Conservation (phyloP, 352 stramenopile species). For the Blastocystis hominis region DNA sequence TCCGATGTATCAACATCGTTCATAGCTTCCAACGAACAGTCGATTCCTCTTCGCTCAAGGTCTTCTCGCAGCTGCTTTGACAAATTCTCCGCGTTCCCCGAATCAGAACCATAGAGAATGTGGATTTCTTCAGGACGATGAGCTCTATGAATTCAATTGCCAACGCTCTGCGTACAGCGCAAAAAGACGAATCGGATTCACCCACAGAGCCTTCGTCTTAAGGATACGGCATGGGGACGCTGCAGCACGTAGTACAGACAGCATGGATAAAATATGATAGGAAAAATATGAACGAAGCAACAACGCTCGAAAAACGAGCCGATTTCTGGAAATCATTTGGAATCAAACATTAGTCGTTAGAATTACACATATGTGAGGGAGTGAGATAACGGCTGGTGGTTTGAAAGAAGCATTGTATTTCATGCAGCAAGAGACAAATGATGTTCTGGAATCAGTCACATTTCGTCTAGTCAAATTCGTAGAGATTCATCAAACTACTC, state of each 20-base stretch:
- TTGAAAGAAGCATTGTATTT: not conserved
- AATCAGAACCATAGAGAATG: conserved; percentile 71
- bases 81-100: conserved; percentile 70
- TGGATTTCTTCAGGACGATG: conserved; percentile 61
- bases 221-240: not conserved
- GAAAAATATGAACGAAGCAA: not conserved
- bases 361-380: no score
- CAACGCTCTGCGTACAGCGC: not conserved
- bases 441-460: not conserved
- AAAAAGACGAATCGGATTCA: not conserved
- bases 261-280: not conserved
- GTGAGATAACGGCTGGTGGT: no score
- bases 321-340: not conserved
- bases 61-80: conserved; percentile 70
- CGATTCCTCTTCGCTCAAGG: conserved; percentile 67
- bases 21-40: conserved; percentile 64
- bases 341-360: no score
- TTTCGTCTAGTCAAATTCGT: conserved; percentile 43
- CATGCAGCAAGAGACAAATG: not conserved
- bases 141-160: not conserved
- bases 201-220: not conserved
- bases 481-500: not conserved
- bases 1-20: conserved; percentile 72
- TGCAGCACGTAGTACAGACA: not conserved
- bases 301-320: not conserved